phyloP scores from a whole-genome alignment of 139 green algal species.

The Auxenochlorella pyrenoidosa region DNA sequence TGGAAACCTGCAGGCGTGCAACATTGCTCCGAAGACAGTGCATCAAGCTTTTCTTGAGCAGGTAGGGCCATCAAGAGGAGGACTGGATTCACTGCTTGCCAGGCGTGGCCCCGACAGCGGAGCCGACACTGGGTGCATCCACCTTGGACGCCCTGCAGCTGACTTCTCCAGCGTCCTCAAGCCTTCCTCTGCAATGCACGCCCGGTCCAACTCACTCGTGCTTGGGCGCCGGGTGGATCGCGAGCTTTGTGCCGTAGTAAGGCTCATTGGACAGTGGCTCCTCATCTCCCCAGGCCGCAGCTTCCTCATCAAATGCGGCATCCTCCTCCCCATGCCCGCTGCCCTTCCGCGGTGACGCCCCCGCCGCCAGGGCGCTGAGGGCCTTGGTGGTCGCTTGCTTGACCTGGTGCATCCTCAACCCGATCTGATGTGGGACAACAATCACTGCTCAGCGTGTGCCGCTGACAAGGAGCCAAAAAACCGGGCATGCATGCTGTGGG shows the following conservation, averaged over 20 bases:
- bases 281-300: neutral
- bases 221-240: conserved; percentile 2
- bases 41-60: too few relatives aligned
- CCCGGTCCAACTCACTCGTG: neutral
- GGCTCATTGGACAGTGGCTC: neutral
- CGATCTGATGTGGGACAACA: too few relatives aligned
- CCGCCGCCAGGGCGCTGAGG: neutral
- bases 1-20: neutral
- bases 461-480: too few relatives aligned
- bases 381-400: neutral
- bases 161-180: too few relatives aligned
- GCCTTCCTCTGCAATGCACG: too few relatives aligned
- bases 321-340: neutral
- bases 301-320: neutral
- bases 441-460: too few relatives aligned
- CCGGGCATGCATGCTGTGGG: too few relatives aligned
- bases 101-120: too few relatives aligned
- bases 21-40: neutral
- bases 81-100: neutral
- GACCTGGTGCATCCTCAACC: neutral
- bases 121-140: neutral
- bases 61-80: too few relatives aligned
- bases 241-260: neutral
- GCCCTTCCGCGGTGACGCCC: neutral
- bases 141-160: neutral